Evolutionary conservation across 306 rosid genomes (phyloP).

Genomic region (Astragalus membranaceus): DNA sequence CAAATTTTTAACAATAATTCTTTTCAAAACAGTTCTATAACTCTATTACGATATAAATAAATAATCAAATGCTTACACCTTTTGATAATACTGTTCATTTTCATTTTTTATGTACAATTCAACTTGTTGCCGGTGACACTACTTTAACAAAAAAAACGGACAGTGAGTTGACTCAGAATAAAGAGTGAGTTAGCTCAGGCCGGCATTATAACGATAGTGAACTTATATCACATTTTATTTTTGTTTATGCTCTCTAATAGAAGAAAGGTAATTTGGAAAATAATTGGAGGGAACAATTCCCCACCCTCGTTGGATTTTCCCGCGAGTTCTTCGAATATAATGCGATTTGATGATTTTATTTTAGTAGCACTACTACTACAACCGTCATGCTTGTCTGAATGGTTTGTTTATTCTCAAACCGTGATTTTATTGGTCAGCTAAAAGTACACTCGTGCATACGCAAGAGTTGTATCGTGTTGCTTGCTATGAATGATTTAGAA

Average conservation of each 20-base stretch:
- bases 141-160: background rate
- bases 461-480: too few relatives aligned
- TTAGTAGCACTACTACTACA: background rate
- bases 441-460: too few relatives aligned
- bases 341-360: background rate
- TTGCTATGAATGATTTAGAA: too few relatives aligned
- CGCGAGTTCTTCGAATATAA: constrained; percentile 9
- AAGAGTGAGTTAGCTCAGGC: background rate
- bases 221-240: background rate
- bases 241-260: background rate
- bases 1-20: too few relatives aligned
- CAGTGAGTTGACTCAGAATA: constrained; percentile 6
- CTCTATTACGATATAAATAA: too few relatives aligned
- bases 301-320: constrained; percentile 10
- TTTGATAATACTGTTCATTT: too few relatives aligned
- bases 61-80: too few relatives aligned
- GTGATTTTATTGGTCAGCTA: too few relatives aligned
- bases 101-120: too few relatives aligned
- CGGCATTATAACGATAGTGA: too few relatives aligned
- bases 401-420: background rate
- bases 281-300: constrained; percentile 42
- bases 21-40: too few relatives aligned
- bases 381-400: background rate
- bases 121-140: too few relatives aligned
- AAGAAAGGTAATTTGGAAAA: background rate